Evolutionary conservation across 225 moss, liverwort and hornwort species (phyloP), one percentile per base, ranked within the genome.

Genomic region (Neckera pumila): DNA sequence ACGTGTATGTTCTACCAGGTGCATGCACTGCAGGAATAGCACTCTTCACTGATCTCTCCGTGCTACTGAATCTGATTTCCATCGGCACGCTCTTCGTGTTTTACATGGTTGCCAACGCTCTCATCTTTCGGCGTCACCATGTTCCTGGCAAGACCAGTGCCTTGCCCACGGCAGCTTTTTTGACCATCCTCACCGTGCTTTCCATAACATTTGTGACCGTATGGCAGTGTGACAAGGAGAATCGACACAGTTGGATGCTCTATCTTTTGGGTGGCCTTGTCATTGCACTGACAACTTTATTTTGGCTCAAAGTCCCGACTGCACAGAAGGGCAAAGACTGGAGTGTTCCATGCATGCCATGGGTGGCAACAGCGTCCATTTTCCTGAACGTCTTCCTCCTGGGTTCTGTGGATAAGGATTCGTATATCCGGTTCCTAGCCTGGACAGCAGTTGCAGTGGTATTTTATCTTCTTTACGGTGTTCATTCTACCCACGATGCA

Each of bases 21-120:
- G 78, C 89, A 33, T 96, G 91, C 87, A 98, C 98, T 43, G 98
- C 94, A 25, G 89, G 91, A 51, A 92, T 97, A 88, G 96, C 97
- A 36, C 89, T 96, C 47, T 93, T 98, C 90, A 95, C 94, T 20
- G 95, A 98, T 51, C 92, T 98, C 49, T 91, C 94, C 43, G 94
- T 97, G 70, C 97, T 98, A 14, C 94, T 98, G 62, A 94, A 94
- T 77, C 95, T 98, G 78, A 93, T 98, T 53, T 98, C 98, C 19
- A 96, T 98, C 51, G 98, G 98, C 86, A 98, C 98, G 8, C 95
- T 98, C 23, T 98, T 98, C 65, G 98, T 98, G 33, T 98, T 98
- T 79, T 98, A 98, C 92, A 98, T 97, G 98, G 98, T 98, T 53
- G 97, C 97, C 74, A 98, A 96, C 82, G 98, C 96, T 18, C 93